Conservation (phyloP, 495 filamentous ascomycete species). For the Aspergillus wentii region DNA sequence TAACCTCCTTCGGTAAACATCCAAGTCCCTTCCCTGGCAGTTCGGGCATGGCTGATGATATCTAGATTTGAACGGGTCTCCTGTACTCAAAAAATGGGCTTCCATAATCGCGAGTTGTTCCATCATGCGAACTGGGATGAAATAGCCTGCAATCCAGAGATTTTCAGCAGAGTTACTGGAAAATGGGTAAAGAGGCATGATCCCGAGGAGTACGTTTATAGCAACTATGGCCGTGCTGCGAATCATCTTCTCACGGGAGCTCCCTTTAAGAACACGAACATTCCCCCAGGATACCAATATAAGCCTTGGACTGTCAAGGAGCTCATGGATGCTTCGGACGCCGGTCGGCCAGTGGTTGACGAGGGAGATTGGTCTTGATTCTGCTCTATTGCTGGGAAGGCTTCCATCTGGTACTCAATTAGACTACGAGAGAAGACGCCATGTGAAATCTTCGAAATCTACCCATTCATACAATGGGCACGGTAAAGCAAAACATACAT, state of each 20-base stretch:
- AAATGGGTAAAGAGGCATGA: background rate
- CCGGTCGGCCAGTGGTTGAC: background rate
- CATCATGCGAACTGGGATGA: background rate
- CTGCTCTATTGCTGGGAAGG: no score
- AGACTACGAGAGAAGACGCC: no score
- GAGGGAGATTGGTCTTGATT: slow-evolving; percentile 1
- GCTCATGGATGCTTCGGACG: background rate
- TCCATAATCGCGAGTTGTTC: background rate
- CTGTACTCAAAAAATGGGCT: slow-evolving; percentile 1
- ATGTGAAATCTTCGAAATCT: no score
- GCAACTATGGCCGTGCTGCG: background rate
- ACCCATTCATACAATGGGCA: no score
- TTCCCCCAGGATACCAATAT: background rate
- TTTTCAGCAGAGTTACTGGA: background rate
- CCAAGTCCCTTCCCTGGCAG: background rate
- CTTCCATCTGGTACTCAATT: no score
- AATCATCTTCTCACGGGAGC: background rate
- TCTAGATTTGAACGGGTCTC: slow-evolving; percentile 2
- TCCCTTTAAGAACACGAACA: slow-evolving; percentile 1
- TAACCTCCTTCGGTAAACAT: background rate
- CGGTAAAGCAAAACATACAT: no score
- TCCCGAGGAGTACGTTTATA: slow-evolving; percentile 1
- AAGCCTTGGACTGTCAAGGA: slow-evolving; percentile 1
- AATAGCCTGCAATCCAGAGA: background rate
- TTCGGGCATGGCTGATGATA: no score